Evolutionary conservation across 2,329 filamentous ascomycete genomes (phyloP).

Genomic region (Colletotrichum caudatum): DNA sequence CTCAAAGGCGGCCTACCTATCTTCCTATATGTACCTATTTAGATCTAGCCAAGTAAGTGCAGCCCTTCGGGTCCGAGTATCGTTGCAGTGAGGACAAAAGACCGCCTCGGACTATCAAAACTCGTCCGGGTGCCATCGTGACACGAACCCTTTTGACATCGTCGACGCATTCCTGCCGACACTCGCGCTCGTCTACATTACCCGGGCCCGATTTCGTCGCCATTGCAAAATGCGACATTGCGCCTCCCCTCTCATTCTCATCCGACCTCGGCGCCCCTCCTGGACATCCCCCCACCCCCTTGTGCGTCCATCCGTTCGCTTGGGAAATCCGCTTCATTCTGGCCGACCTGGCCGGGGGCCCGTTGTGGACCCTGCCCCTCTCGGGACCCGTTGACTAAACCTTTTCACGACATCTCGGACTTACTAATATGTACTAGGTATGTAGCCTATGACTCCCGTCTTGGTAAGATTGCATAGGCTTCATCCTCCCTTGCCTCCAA

Average conservation of each 20-base stretch:
- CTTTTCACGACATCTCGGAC: slow-evolving; percentile 5
- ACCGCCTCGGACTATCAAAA: slow-evolving; percentile 24
- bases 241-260: background rate
- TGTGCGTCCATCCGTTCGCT: background rate
- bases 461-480: background rate
- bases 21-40: background rate
- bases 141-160: background rate
- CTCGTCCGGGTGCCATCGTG: slow-evolving; percentile 2
- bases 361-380: slow-evolving; percentile 23
- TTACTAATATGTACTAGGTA: too few relatives aligned
- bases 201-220: slow-evolving; percentile 24
- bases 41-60: background rate
- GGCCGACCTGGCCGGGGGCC: slow-evolving; percentile 30
- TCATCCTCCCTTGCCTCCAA: background rate
- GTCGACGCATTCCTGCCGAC: slow-evolving; percentile 15
- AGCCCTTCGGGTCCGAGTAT: slow-evolving; percentile 21
- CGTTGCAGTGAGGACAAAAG: slow-evolving; percentile 1
- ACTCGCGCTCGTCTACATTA: background rate
- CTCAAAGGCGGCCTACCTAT: too few relatives aligned
- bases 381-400: slow-evolving; percentile 15
- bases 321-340: slow-evolving; percentile 13
- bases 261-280: too few relatives aligned
- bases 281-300: background rate
- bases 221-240: too few relatives aligned
- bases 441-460: background rate